Evolutionary conservation across 2,329 filamentous ascomycete genomes (phyloP).

Genomic region (Sarocladium brachiariae): DNA sequence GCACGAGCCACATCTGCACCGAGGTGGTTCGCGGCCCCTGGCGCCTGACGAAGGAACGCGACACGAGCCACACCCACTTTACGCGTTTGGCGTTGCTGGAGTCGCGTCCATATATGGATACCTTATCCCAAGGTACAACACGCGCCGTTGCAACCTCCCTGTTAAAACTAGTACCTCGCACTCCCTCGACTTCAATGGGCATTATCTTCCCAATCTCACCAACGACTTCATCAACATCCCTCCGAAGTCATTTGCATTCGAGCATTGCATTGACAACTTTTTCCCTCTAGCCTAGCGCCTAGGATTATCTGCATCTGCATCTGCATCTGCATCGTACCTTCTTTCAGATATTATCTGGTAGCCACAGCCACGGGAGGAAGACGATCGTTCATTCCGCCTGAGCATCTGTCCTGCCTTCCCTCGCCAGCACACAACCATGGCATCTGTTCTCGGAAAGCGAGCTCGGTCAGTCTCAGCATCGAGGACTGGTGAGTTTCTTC

Average conservation of each 20-base stretch:
- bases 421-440: conserved; percentile 4
- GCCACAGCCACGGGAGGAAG: conserved; percentile 16
- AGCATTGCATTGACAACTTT: conserved; percentile 1
- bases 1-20: conserved; percentile 6
- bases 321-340: not conserved
- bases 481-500: not conserved
- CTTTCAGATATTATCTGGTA: not conserved
- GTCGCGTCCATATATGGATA: not conserved
- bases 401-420: not conserved
- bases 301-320: not conserved
- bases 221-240: not conserved
- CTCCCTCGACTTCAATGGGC: not conserved
- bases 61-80: conserved; percentile 9
- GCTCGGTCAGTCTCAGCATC: conserved; percentile 15
- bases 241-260: conserved; percentile 4
- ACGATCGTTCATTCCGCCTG: not conserved
- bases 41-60: conserved; percentile 1
- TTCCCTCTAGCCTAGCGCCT: not conserved
- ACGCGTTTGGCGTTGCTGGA: conserved; percentile 7
- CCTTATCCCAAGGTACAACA: conserved; percentile 4
- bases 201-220: not conserved
- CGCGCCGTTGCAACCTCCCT: conserved; percentile 2
- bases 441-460: conserved; percentile 26
- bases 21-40: not conserved
- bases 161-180: conserved; percentile 7